Conservation (phyloP, 345 rosid species). For the Litchi chinensis region DNA sequence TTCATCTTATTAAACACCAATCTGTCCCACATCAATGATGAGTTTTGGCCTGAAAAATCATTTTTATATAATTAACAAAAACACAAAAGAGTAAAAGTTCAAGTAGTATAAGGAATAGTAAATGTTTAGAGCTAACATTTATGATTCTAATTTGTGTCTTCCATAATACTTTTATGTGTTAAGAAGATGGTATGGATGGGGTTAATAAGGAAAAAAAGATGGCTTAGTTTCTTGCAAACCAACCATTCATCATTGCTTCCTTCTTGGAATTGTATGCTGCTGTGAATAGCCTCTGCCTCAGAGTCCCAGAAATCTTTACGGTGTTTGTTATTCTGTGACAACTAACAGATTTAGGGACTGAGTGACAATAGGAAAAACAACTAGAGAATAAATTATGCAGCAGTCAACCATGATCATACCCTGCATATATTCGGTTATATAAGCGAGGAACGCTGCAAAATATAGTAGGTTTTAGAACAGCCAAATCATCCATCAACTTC, state of each 20-base stretch:
- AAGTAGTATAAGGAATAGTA: neutral
- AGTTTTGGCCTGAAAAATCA: conserved; percentile 51
- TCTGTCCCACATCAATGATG: conserved; percentile 83
- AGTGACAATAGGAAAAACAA: conserved; percentile 10
- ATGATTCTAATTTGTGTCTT: neutral
- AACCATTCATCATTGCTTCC: conserved; percentile 77
- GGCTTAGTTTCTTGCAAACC: conserved; percentile 9
- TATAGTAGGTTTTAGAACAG: conserved; percentile 75
- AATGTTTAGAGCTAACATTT: neutral
- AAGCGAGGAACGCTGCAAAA: conserved; percentile 95
- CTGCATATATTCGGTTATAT: conserved; percentile 79
- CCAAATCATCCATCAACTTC: conserved; percentile 87
- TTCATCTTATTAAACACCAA: conserved; percentile 82
- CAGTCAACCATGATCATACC: conserved; percentile 46
- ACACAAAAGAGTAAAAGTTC: neutral
- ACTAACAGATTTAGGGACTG: conserved; percentile 21
- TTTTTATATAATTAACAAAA: conserved; percentile 17
- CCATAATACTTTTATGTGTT: neutral
- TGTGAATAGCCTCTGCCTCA: conserved; percentile 73
- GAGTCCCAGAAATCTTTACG: conserved; percentile 69
- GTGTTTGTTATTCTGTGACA: conserved; percentile 66
- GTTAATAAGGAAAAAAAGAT: neutral
- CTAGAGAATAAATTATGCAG: conserved; percentile 9
- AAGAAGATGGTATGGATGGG: neutral
- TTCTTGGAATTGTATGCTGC: conserved; percentile 84